Evolutionary conservation across 2,329 filamentous ascomycete genomes (phyloP).

Genomic region (Polytolypa hystricis): DNA sequence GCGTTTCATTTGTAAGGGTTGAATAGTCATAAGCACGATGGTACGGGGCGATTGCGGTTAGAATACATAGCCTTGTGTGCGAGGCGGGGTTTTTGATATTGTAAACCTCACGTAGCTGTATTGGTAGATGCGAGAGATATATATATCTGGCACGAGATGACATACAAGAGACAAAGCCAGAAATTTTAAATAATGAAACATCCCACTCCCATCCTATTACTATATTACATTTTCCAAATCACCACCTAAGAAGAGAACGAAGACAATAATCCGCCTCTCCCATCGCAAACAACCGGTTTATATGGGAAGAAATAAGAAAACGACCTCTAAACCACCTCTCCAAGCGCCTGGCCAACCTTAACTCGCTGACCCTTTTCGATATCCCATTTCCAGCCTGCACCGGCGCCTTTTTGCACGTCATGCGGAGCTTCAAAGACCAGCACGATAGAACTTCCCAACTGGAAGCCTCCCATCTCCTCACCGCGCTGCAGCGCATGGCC

Average conservation of each 20-base stretch:
- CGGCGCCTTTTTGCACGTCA: slow-evolving; percentile 44
- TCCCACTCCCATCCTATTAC: too few species aligned
- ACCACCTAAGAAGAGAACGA: neutral
- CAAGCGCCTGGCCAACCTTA: slow-evolving; percentile 79
- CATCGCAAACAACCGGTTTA: neutral
- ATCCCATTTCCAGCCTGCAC: slow-evolving; percentile 61
- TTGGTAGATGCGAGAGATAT: too few species aligned
- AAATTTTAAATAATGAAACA: too few species aligned
- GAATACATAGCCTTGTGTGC: too few species aligned
- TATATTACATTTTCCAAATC: too few species aligned
- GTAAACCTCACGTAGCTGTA: too few species aligned
- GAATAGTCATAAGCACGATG: too few species aligned
- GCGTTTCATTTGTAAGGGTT: too few species aligned
- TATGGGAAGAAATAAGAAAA: neutral
- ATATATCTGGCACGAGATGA: too few species aligned
- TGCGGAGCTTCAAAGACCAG: slow-evolving; percentile 91
- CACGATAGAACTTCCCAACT: slow-evolving; percentile 88
- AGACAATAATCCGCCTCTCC: neutral
- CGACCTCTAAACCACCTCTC: slow-evolving; percentile 45
- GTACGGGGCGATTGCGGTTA: too few species aligned
- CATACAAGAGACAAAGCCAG: too few species aligned
- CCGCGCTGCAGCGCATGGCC: slow-evolving; percentile 77
- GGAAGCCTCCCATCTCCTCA: slow-evolving; percentile 97
- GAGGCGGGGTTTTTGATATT: too few species aligned
- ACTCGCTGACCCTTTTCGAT: slow-evolving; percentile 80